Conservation (phyloP, 2,329 filamentous ascomycete genomes). For the Neonectria punicea region DNA sequence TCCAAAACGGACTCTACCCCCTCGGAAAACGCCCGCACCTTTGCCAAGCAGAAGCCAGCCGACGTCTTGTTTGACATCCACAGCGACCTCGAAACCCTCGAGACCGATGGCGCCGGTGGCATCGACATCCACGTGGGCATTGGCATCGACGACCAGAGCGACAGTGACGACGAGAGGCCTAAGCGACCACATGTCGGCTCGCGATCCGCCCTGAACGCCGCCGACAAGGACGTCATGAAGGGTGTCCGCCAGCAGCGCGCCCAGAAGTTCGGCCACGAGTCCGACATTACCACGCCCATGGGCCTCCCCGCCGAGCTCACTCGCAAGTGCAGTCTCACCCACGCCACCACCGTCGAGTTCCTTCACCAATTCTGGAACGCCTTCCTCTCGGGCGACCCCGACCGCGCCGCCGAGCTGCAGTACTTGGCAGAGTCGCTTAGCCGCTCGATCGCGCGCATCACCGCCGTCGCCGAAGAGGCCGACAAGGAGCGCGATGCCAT, state of each 20-base stretch:
- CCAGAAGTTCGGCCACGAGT: slow-evolving; percentile 64
- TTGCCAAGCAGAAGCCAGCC: slow-evolving; percentile 75
- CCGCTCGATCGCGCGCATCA: slow-evolving; percentile 80
- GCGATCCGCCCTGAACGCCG: slow-evolving; percentile 70
- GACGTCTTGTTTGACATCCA: slow-evolving; percentile 74
- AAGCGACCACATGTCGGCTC: slow-evolving; percentile 73
- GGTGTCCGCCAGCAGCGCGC: slow-evolving; percentile 71
- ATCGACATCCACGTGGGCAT: slow-evolving; percentile 72
- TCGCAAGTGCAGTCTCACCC: slow-evolving; percentile 73
- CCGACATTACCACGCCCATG: slow-evolving; percentile 64
- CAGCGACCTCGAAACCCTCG: slow-evolving; percentile 66
- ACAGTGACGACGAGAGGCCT: slow-evolving; percentile 70
- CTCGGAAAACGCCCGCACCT: slow-evolving; percentile 61
- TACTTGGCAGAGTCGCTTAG: slow-evolving; percentile 85
- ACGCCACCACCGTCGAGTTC: slow-evolving; percentile 94
- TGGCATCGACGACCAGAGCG: slow-evolving; percentile 76
- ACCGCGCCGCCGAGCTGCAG: slow-evolving; percentile 81
- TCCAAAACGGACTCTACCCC: slow-evolving; percentile 65
- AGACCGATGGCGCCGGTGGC: slow-evolving; percentile 59
- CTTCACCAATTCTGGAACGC: slow-evolving; percentile 97
- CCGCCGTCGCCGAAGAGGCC: slow-evolving; percentile 81
- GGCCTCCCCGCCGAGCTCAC: slow-evolving; percentile 64
- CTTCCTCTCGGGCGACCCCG: slow-evolving; percentile 87
- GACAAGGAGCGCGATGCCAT: slow-evolving; percentile 77
- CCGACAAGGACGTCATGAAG: slow-evolving; percentile 73